phyloP scores from a whole-genome alignment of 2,329 filamentous ascomycete genomes.

The Fusarium udum region DNA sequence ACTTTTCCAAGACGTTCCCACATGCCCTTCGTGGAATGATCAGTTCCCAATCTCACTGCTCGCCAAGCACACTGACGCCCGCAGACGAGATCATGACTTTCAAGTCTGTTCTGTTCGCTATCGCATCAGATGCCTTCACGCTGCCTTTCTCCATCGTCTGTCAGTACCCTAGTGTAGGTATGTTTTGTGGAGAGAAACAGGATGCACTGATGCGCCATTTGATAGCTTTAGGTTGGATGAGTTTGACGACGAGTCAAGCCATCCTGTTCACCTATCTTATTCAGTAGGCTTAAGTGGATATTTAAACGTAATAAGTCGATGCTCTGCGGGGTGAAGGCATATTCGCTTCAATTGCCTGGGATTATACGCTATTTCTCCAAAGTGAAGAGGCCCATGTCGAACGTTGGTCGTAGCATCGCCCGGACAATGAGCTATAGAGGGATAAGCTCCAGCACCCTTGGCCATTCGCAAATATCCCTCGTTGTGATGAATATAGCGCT shows the following conservation, averaged over 20 bases:
- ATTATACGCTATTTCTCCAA: conserved; percentile 1
- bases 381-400: conserved; percentile 3
- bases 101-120: not conserved
- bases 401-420: conserved; percentile 11
- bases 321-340: conserved; percentile 5
- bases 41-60: not conserved
- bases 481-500: not conserved
- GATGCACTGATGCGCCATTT: not conserved
- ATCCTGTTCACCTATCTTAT: conserved; percentile 19
- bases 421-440: conserved; percentile 3
- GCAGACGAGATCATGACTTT: conserved; percentile 6
- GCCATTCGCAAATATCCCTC: conserved; percentile 13
- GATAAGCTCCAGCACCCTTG: conserved; percentile 1
- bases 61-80: conserved; percentile 27
- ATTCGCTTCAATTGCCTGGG: conserved; percentile 7
- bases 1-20: conserved; percentile 27
- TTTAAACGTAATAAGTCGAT: conserved; percentile 36
- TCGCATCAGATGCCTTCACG: not conserved
- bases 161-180: not conserved
- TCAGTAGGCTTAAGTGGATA: conserved; percentile 27
- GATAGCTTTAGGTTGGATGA: not conserved
- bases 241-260: not conserved
- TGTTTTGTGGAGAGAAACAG: not conserved
- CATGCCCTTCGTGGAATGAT: conserved; percentile 28
- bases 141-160: not conserved